Evolutionary conservation across 108 stramenopile species (phyloP), one percentile per base, ranked within the genome.

Genomic region (Skeletonema potamos): DNA sequence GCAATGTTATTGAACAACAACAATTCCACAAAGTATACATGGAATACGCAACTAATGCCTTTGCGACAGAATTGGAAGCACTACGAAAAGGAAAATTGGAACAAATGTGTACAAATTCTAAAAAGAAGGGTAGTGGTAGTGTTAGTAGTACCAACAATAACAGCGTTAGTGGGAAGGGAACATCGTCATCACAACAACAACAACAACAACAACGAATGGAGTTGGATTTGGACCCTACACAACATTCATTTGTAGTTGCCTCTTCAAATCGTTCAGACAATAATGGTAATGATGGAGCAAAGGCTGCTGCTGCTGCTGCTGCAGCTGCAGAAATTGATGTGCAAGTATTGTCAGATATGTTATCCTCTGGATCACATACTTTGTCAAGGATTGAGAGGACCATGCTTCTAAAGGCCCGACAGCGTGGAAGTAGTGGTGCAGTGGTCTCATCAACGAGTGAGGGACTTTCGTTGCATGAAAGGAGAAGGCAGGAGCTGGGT

Each of bases 41-140:
- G 62, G 78, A 79, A 58, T 79, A 66, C 62, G 62, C 55, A 28
- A 79, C 78, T 2, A 64, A 64, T 68, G 78, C 78, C 11, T 79
- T 79, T 58, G 66, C 65, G 0, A 67, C 64, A 36, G 78, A 79
- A 32, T 44, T 79, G 6, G 78, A 79, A 34, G 78, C 72, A 34
- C 39, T 79, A 17, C 60, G 72, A 48, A 79, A 67, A 33, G 77
- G 70, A 1, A 54, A 37, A 62, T 54, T 71, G 60, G 77, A 67
- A 27, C 6, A 36, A 41, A 9, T 30, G n/a, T 70, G 20, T n/a
- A 39, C 36, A 3, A 18, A 11, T 11, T 58, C 36, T 15, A 54
- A 54, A 18, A 64, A 29, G 58, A 51, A 51, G 6, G 22, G 8
- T 18, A 22, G 8, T 6, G 20, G 1, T 34, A 7, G 34, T 34